Evolutionary conservation across 2,329 filamentous ascomycete species (phyloP), one percentile per base, ranked within the genome.

Genomic region (Talaromyces sp.): DNA sequence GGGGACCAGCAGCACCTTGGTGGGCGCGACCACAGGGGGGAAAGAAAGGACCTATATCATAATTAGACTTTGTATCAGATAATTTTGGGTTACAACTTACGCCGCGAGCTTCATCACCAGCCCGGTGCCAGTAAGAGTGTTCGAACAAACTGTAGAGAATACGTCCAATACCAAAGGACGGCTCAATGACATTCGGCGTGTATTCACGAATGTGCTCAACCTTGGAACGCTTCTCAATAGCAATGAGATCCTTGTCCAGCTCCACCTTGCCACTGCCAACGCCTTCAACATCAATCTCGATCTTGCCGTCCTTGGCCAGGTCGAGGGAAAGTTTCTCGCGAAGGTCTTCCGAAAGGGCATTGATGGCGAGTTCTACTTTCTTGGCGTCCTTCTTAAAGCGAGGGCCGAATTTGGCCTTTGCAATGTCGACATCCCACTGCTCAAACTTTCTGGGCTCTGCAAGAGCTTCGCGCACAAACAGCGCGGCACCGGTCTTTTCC

Each of bases 331-430:
- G 81, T 74, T 88, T 86, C 80, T 93, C 92, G 52, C 90, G 88
- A 72, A 95, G 79, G 55, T 92, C 88, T 77, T 99, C 93, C 1
- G 87, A 84, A 25, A 93, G 85, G 5, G 84, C 86, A 60, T 90
- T 80, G 58, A 99, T 81, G 33, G 90, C 92, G 17, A 86, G 82
- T 79, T 96, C 92, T 33, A 99, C 88, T 1, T 87, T 82, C 81
- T 91, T 96, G 73, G 88, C 90, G 68, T 97, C 91, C 80, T 96
- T 96, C 84, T 96, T 97, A 84, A 96, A 97, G 66, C 88, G 85
- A 13, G 93, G 93, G 28, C 95, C 95, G 69, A 97, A 96, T 79
- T 93, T 93, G 85, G 97, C 97, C 85, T 91, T 96, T 75, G 97
- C 87, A 36, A 97, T 81, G 51, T 95, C 90, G 49, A 95, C 82